Percentiles rank a stretch among this genome's conserved stretches.
These are phyloP conservation scores for Aureobasidium subglaciale DNA, from an alignment of 2,329 filamentous ascomycete genomes.

Conservation along the genomic window DNA sequence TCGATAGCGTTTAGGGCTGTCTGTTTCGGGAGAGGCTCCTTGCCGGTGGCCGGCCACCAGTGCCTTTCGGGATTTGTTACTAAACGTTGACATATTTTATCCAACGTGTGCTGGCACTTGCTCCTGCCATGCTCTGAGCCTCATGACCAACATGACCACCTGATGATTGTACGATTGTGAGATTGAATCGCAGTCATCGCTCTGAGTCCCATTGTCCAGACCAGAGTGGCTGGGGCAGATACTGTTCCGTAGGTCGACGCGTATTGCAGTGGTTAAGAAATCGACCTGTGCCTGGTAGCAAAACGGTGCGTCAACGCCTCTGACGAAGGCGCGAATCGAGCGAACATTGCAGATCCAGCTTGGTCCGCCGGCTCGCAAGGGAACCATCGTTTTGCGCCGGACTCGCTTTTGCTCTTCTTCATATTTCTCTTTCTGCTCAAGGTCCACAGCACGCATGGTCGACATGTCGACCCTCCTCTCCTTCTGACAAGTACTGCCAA, in stretches of 20 bases:
- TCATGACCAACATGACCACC: not conserved
- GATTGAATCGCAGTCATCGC: no score
- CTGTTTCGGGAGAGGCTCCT: not conserved
- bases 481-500: not conserved
- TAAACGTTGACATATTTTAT: not conserved
- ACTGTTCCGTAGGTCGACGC: no score
- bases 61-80: not conserved
- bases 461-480: conserved; percentile 1
- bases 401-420: not conserved
- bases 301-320: conserved; percentile 1
- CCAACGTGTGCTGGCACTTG: not conserved
- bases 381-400: conserved; percentile 2
- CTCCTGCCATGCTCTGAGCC: not conserved
- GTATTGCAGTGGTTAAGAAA: no score
- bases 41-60: not conserved
- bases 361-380: not conserved
- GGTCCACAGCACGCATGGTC: not conserved
- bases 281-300: not conserved
- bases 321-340: not conserved
- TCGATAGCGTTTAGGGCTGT: conserved; percentile 1
- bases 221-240: no score
- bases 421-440: not conserved
- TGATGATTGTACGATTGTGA: not conserved
- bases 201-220: no score
- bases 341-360: conserved; percentile 1